Conservation (phyloP, 805 yeast genomes). For the Saturnispora kantuleensis region DNA sequence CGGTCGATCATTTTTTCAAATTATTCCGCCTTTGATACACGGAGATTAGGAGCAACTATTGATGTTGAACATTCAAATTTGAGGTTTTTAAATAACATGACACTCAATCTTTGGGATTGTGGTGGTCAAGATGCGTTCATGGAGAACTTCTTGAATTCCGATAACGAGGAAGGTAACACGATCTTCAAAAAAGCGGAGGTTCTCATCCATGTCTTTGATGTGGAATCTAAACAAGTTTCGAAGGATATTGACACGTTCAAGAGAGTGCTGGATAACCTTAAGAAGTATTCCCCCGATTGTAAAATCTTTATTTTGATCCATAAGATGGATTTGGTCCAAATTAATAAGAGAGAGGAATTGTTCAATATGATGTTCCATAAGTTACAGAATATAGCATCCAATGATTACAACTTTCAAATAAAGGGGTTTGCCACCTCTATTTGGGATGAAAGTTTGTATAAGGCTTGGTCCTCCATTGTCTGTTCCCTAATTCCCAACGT, state of each 20-base stretch:
- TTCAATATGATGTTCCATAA: slow-evolving; percentile 79
- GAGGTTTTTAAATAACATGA: slow-evolving; percentile 89
- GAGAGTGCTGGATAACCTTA: slow-evolving; percentile 70
- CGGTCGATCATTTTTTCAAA: slow-evolving; percentile 91
- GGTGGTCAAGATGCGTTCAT: slow-evolving; percentile 97
- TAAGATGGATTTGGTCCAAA: slow-evolving; percentile 91
- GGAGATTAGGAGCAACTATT: slow-evolving; percentile 92
- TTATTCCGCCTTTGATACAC: slow-evolving; percentile 92
- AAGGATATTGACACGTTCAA: slow-evolving; percentile 90
- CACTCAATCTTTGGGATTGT: slow-evolving; percentile 94
- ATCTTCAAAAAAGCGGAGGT: slow-evolving; percentile 95
- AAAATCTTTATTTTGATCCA: slow-evolving; percentile 86
- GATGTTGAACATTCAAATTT: slow-evolving; percentile 97
- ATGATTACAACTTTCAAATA: slow-evolving; percentile 52
- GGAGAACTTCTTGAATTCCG: slow-evolving; percentile 60
- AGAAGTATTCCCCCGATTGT: slow-evolving; percentile 80
- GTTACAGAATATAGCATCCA: slow-evolving; percentile 56
- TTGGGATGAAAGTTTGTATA: slow-evolving; percentile 93
- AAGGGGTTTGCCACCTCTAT: slow-evolving; percentile 91
- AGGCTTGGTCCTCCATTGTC: slow-evolving; percentile 95
- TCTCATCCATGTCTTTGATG: slow-evolving; percentile 91
- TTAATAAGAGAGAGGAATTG: slow-evolving; percentile 74
- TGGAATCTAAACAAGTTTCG: slow-evolving; percentile 81
- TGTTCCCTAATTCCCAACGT: slow-evolving; percentile 93
- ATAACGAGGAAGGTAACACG: slow-evolving; percentile 37